phyloP scores from a whole-genome alignment of 2,329 filamentous ascomycete species.

The Leptosphaerulina australis region DNA sequence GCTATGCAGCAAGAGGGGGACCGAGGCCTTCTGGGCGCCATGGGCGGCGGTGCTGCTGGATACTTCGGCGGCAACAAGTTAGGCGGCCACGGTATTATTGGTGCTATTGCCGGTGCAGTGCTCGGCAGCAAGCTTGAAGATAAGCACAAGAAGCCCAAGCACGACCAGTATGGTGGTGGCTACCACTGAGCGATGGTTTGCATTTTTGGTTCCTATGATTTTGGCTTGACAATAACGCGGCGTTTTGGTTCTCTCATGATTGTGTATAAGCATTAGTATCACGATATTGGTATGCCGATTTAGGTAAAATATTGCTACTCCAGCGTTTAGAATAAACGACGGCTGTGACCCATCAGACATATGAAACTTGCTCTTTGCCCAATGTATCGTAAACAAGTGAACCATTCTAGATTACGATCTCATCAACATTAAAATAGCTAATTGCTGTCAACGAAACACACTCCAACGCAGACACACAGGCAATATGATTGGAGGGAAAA shows the following conservation, averaged over 20 bases:
- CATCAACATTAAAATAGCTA: not conserved
- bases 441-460: not conserved
- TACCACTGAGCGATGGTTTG: slow-evolving; percentile 9
- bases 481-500: not conserved
- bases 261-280: slow-evolving; percentile 1
- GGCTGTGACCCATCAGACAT: not conserved
- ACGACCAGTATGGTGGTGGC: slow-evolving; percentile 18
- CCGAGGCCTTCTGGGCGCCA: slow-evolving; percentile 62
- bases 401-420: not conserved
- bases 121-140: slow-evolving; percentile 62
- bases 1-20: slow-evolving; percentile 59
- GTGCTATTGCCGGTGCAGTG: slow-evolving; percentile 63
- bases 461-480: not conserved
- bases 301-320: not conserved
- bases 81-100: slow-evolving; percentile 61
- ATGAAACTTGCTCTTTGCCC: not conserved
- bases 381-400: slow-evolving; percentile 1
- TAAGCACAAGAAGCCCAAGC: slow-evolving; percentile 55
- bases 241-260: not conserved
- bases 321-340: slow-evolving; percentile 6
- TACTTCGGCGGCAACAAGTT: slow-evolving; percentile 62
- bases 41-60: slow-evolving; percentile 63
- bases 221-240: not conserved
- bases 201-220: not conserved
- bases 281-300: not conserved